Evolutionary conservation across 257 asterid genomes (phyloP), one percentile per base, ranked within the genome.

Genomic region (Jasminum sambac): DNA sequence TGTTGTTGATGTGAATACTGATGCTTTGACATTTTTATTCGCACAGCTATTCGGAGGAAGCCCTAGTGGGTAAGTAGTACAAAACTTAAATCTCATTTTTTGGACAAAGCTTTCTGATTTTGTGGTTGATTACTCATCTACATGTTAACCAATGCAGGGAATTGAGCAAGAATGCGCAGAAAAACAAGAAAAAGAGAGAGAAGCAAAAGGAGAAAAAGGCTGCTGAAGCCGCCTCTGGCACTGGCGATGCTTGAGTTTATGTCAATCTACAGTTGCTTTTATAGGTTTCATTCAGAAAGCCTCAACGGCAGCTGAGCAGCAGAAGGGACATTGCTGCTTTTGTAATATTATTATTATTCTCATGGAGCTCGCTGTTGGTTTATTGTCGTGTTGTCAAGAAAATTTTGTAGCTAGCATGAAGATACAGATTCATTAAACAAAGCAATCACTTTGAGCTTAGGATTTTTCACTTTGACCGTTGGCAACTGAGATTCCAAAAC

Each of bases 171-270:
- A 86, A 83, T 39, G 97, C 98, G 0, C 76, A 83, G 80, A 89
- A 74, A 79, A 90, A 94, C 90, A 89, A 87, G 96, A 94, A 86
- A 48, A 91, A 89, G 30, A 84, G 97, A 81, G 97, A 90, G 77
- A 94, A 91, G 41, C 97, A 85, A 76, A 82, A 76, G 78, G 96
- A 88, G 87, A 90, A 87, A 69, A 91, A 91, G 80, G 92, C 89
- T 23, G 88, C 90, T 30, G 98, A 87, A 66, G 89, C 69, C 66
- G 86, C 66, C 2, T 30, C 36, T 30, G 36, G 2, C 36, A 1
- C 36, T 30, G 58, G 72, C 19, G 74, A 76, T 23, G 65, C 46
- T 38, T 79, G 74, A 70, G 63, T 52, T 38, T 26, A 8, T 26
- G 30, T 6, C 2, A 8, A 43, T 40, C 46, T 39, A 8, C 65